Base-by-base conservation (phyloP, 306 rosid species). In the Coriaria nepalensis region DNA sequence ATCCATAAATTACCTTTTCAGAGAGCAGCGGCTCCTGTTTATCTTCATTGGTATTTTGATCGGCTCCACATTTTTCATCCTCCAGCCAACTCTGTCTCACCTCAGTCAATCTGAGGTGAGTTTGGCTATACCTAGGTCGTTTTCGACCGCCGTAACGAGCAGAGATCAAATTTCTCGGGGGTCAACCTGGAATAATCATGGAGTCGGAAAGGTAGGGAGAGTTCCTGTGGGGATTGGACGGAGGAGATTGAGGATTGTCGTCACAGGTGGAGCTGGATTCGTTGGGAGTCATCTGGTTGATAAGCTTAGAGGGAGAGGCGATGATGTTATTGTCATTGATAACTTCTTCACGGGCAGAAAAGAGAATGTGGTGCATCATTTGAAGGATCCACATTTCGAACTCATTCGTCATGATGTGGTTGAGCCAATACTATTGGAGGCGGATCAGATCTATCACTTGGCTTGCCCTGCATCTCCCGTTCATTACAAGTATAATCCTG, bases 401-500 rank as follows among this genome's bases (percentile, higher is more conserved):
- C 82, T 87, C 5, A 83, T 87, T 62, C 80, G 96, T 0, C 96
- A 87, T 43, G 96, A 87, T 50, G 96, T 83, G 37, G 93, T 87
- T 10, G 96, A 82, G 49, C 96, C 96, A 8, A 77, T 87, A 43
- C 80, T 87, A 10, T 43, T 87, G 52, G 96, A 87, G 78, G 94
- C 80, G 6, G 96, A 87, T 73, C 94, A 87, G 94, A 83, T 87
- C 87, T 87, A 87, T 58, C 96, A 87, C 47, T 69, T 87, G 63
- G 96, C 96, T n/a, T 87, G 94, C 45, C 96, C 96, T 33, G 94
- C 96, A 2, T 87, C 96, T 0, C 96, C 96, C 0, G 96, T 87
- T 37, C 96, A 87, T 56, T 87, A 87, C 40, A 87, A 87, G 78
- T 87, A 75, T 36, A 87, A 87, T 51, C 96, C 96, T 5, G 73